Base-by-base conservation (phyloP, 2,329 filamentous ascomycete genomes). In the Trichophyton verrucosum region DNA sequence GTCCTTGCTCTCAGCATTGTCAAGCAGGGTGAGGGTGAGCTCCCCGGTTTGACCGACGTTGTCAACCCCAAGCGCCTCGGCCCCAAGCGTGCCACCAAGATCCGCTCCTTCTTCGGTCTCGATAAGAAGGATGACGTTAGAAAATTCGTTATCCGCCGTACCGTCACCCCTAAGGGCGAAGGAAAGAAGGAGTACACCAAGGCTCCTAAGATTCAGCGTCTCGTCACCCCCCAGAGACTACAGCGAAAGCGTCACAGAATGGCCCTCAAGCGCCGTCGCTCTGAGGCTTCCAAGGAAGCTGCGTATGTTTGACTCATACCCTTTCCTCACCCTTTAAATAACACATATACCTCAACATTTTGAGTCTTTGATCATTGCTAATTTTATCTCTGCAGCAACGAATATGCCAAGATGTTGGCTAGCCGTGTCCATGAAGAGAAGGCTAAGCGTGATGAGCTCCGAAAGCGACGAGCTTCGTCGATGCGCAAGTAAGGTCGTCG, bases 81-180 rank as follows among this genome's bases (percentile, higher is more conserved):
- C 73, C 94, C 94, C 83, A 99, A 99, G 91, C 89, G 94, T 76
- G 94, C 94, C 77, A 96, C 91, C 83, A 99, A 97, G 91, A 97
- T 99, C 82, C 90, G 92, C 81, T 88, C 86, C 78, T 99, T 99
- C 88, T 99, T 97, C 84, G 87, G 90, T 83, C 89, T 99, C 86
- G 92, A 87, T 89, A 97, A 97, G 91, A 91, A 97, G 87, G 94
- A 99, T 85, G 94, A 99, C 89, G 92, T 97, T 81, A 92, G 94
- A 84, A 96, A 97, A 84, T 99, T 96, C 83, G 94, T 99, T 80
- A 97, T 99, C 76, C 94, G 94, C 78, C 94, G 94, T 79, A 94
- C 97, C 80, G 86, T 99, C 74, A 86, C 91, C 82, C 89, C 90
- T 77, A 95, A 95, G 88, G 88, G 87, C 76, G 94, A 97, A 85